Percentiles rank a stretch among this genome's conserved stretches.
Evolutionary conservation across 257 asterid species (phyloP).

Genomic region (Petunia secreta): DNA sequence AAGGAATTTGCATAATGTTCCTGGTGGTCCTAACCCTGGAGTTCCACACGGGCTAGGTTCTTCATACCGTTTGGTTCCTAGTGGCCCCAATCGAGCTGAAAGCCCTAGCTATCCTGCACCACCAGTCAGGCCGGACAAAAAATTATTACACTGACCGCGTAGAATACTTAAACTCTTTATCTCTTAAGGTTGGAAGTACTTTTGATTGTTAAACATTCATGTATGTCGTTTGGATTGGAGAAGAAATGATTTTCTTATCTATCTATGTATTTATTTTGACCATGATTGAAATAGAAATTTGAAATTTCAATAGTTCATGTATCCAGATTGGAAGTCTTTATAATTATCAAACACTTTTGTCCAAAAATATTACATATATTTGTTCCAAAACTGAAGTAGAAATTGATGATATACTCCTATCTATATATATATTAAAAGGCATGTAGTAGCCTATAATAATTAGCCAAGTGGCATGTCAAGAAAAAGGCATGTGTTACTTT

Average conservation of each 20-base stretch:
- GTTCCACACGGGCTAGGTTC: neutral
- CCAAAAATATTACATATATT: neutral
- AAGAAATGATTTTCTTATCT: neutral
- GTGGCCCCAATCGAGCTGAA: neutral
- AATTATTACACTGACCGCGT: neutral
- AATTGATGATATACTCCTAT: neutral
- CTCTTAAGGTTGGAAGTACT: neutral
- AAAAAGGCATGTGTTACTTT: no score
- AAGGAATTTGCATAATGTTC: slow-evolving; percentile 6
- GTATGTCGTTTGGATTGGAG: neutral
- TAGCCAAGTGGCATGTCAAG: no score
- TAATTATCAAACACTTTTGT: neutral
- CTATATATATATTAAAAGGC: no score
- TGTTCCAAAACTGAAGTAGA: neutral
- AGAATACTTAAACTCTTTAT: neutral
- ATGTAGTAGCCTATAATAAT: no score
- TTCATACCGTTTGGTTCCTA: neutral
- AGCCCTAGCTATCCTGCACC: neutral
- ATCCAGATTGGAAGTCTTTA: neutral
- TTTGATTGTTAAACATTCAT: neutral
- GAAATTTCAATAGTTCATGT: neutral
- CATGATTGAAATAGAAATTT: neutral
- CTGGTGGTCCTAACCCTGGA: no score
- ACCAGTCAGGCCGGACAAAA: neutral
- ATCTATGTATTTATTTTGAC: neutral